These are phyloP conservation scores for Microbotryomycetes sp. DNA, from an alignment of 1,284 basidiomycete species.

Conservation along the genomic window DNA sequence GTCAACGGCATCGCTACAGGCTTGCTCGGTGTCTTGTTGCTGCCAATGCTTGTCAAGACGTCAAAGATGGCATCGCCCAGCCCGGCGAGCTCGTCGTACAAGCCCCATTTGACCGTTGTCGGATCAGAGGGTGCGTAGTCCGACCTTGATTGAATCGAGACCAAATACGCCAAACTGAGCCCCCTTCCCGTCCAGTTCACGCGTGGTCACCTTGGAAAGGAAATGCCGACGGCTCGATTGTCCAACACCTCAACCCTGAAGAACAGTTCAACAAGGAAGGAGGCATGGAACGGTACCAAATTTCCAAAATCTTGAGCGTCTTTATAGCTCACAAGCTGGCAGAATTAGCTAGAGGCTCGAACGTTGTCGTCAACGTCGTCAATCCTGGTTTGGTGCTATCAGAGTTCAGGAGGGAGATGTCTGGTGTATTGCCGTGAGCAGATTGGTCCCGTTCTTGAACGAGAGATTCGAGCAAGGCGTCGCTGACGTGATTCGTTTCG, in stretches of 20 bases:
- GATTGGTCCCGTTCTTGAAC: neutral
- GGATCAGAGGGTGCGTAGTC: constrained; percentile 12
- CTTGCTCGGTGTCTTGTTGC: constrained; percentile 13
- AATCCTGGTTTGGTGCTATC: constrained; percentile 32
- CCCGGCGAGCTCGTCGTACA: constrained; percentile 1
- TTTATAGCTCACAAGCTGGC: constrained; percentile 23
- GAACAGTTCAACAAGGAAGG: neutral
- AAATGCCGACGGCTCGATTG: neutral
- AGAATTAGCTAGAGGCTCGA: neutral
- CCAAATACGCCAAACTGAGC: neutral
- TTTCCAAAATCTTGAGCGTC: constrained; percentile 25
- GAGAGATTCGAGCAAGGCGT: neutral
- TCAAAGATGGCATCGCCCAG: constrained; percentile 2
- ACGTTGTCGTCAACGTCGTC: constrained; percentile 26
- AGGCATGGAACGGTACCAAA: constrained; percentile 21
- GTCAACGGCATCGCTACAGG: constrained; percentile 30
- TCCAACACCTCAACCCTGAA: neutral
- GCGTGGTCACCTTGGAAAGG: constrained; percentile 12
- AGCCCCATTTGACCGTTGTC: constrained; percentile 26
- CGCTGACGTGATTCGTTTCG: neutral
- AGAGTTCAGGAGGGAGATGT: constrained; percentile 15
- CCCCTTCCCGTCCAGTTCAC: constrained; percentile 11
- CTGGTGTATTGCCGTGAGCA: neutral
- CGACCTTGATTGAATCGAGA: no score
- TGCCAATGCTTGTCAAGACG: constrained; percentile 21